Evolutionary conservation across 2,329 filamentous ascomycete species (phyloP).

Genomic region (Setomelanomma holmii): DNA sequence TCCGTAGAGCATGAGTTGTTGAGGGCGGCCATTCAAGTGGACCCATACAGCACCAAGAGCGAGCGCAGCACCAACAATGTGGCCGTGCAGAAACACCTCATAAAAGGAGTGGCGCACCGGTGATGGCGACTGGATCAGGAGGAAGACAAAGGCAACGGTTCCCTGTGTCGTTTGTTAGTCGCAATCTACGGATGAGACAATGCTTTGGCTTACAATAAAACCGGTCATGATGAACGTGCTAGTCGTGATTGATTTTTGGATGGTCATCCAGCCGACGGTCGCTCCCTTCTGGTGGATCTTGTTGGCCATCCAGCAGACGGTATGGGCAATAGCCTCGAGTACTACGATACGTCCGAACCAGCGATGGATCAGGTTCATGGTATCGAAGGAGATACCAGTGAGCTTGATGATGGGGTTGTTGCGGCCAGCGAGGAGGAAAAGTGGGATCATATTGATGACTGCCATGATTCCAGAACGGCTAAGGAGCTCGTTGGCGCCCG

Average conservation of each 20-base stretch:
- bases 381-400: constrained; percentile 79
- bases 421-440: constrained; percentile 76
- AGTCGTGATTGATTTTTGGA: constrained; percentile 49
- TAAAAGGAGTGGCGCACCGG: constrained; percentile 79
- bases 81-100: constrained; percentile 76
- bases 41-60: constrained; percentile 71
- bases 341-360: constrained; percentile 81
- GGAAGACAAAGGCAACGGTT: constrained; percentile 65
- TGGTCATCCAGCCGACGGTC: constrained; percentile 54
- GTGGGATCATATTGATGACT: constrained; percentile 78
- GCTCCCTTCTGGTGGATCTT: constrained; percentile 51
- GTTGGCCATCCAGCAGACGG: constrained; percentile 63
- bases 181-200: constrained; percentile 66
- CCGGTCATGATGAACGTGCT: constrained; percentile 65
- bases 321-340: constrained; percentile 72
- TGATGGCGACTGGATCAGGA: constrained; percentile 73
- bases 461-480: constrained; percentile 75
- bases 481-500: constrained; percentile 71
- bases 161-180: constrained; percentile 62
- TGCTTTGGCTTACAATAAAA: constrained; percentile 63
- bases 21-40: constrained; percentile 63
- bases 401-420: constrained; percentile 80
- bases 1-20: constrained; percentile 67
- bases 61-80: constrained; percentile 69
- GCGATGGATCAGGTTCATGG: constrained; percentile 80